Percentiles rank a stretch among this genome's conserved stretches.
phyloP scores from a whole-genome alignment of 202 grass and related monocot species.

The Cymbopogon flexuosus region DNA sequence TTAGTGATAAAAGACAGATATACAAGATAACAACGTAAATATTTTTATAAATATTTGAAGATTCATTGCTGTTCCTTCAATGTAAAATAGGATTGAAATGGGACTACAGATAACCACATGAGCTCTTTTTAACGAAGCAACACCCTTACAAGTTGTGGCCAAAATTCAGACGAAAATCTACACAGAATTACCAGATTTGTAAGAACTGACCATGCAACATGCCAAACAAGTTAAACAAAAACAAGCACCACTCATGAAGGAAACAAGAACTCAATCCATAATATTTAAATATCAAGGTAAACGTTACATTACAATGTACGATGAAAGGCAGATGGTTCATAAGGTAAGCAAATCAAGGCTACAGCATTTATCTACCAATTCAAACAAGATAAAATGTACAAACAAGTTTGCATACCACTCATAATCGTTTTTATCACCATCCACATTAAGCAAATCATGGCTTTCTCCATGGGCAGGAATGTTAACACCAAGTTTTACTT shows the following conservation, averaged over 20 bases:
- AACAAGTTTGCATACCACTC: slow-evolving; percentile 62
- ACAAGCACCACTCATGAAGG: not conserved
- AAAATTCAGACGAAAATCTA: not conserved
- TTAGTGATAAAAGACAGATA: not conserved
- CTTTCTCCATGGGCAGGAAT: slow-evolving; percentile 55
- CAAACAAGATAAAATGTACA: slow-evolving; percentile 17
- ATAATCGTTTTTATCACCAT: slow-evolving; percentile 87
- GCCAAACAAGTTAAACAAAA: not conserved
- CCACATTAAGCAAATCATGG: slow-evolving; percentile 70
- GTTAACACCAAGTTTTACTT: slow-evolving; percentile 65
- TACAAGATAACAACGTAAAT: not conserved
- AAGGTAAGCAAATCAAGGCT: not conserved
- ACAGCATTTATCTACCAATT: not conserved
- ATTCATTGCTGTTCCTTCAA: not conserved
- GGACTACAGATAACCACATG: not conserved
- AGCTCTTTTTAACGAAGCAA: not conserved
- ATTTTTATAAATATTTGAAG: not conserved
- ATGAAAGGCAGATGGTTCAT: slow-evolving; percentile 7
- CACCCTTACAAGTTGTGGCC: not conserved
- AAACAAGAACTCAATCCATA: slow-evolving; percentile 1
- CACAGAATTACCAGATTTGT: not conserved
- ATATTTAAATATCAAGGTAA: slow-evolving; percentile 4
- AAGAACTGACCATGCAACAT: not conserved
- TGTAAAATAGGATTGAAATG: not conserved
- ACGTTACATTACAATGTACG: not conserved